Base-by-base conservation (phyloP, 805 yeast species). In the Monosporozyma servazzii region DNA sequence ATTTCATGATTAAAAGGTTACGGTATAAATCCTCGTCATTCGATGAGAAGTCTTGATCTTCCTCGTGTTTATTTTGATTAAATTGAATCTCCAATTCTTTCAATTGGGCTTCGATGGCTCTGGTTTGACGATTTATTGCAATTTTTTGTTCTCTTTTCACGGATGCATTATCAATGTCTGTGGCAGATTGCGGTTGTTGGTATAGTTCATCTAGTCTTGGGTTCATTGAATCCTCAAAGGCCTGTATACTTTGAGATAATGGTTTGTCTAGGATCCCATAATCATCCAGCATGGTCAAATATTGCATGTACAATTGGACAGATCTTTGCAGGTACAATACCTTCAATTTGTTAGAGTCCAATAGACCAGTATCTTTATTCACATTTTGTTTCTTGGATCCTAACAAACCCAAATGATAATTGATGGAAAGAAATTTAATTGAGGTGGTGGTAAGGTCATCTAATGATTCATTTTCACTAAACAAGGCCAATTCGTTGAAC, bases 111-210 rank as follows among this genome's bases (percentile, higher is more conserved):
- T 68, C 71, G 48, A 86, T 67, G 40, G 74, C 75, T 63, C 79
- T 83, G 54, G 82, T 88, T 15, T 71, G 63, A 60, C 79, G 83
- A 65, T 73, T 85, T 57, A 78, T 78, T 17, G 77, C 83, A 52
- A 89, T 88, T 64, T 88, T 90, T 47, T 79, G 83, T 21, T 82
- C 81, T 58, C 97, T 75, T 58, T 62, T 79, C 75, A 49, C 68
- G 68, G 53, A 67, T 54, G 59, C 68, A 33, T 56, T 58, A 11
- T 57, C 48, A 33, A 61, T 37, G 48, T 63, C 65, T 37, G 55
- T 58, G 25, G 50, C 51, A 42, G 52, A 46, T 9, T 50, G 46
- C 6, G 61, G 58, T 47, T 55, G 60, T 13, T 52, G 30, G 49
- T 59, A 64, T 3, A 66, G 36, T 36, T 66, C 71, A 6, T 58